Conservation (phyloP, 306 rosid species). For the Trifolium repens region DNA sequence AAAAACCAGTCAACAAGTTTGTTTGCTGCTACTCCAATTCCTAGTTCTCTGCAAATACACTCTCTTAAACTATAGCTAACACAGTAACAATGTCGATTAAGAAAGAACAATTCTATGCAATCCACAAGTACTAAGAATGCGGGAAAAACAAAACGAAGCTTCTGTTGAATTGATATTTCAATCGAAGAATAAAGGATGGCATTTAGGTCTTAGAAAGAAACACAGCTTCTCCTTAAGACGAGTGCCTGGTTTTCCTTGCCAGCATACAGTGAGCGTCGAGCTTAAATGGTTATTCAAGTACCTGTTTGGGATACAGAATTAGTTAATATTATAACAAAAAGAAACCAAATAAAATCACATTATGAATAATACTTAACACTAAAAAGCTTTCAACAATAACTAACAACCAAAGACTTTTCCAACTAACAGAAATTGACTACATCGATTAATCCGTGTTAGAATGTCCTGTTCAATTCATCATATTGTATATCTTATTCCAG, state of each 20-base stretch:
- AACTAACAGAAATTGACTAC: not conserved
- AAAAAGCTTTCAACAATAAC: constrained; percentile 17
- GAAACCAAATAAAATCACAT: not conserved
- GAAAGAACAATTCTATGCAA: no score
- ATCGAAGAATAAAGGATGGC: constrained; percentile 87
- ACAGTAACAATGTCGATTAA: no score
- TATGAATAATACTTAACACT: not conserved
- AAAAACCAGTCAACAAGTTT: no score
- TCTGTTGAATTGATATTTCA: constrained; percentile 79
- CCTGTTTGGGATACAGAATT: constrained; percentile 60
- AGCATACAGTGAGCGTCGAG: constrained; percentile 68
- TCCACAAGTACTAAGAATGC: no score
- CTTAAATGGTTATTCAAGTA: constrained; percentile 71
- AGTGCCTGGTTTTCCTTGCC: constrained; percentile 74
- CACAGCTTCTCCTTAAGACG: constrained; percentile 61
- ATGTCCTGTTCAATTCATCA: not conserved
- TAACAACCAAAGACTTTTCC: not conserved
- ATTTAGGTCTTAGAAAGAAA: constrained; percentile 74
- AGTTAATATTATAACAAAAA: constrained; percentile 39
- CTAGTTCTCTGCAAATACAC: no score
- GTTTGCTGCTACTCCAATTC: no score
- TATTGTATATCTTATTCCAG: not conserved
- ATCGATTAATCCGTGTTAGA: not conserved
- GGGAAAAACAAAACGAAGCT: constrained; percentile 35
- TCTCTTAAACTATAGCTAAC: no score